A percentile compares a stretch with the other conserved stretches of the same genome.
phyloP scores from a whole-genome alignment of 306 rosid genomes.

The Arachis stenosperma region DNA sequence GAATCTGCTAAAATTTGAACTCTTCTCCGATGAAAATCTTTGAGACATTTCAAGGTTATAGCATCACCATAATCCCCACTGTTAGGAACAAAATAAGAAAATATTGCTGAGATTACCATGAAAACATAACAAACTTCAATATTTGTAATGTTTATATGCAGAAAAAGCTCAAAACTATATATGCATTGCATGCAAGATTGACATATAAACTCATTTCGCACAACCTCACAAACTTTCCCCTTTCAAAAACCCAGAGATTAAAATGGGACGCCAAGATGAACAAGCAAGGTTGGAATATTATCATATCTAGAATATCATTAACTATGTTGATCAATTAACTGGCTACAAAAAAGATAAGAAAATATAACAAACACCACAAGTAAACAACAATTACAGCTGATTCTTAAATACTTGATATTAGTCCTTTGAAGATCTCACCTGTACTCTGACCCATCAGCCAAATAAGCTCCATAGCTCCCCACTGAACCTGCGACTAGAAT shows the following conservation, averaged over 20 bases:
- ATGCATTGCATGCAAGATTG: conserved; percentile 15
- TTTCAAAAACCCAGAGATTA: neutral
- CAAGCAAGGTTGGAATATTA: neutral
- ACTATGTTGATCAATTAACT: neutral
- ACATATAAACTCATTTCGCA: conserved; percentile 13
- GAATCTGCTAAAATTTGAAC: conserved; percentile 63
- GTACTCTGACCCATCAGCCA: conserved; percentile 71
- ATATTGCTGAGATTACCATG: conserved; percentile 13
- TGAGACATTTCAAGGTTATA: conserved; percentile 43
- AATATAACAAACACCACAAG: conserved; percentile 21
- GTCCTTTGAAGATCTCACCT: conserved; percentile 42
- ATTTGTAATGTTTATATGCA: neutral
- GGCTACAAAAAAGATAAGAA: conserved; percentile 15
- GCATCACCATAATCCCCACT: conserved; percentile 62
- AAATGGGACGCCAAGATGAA: conserved; percentile 25
- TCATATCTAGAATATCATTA: conserved; percentile 18
- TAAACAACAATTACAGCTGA: conserved; percentile 18
- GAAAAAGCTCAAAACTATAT: conserved; percentile 12
- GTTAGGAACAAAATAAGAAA: conserved; percentile 35
- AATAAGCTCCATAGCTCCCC: conserved; percentile 70
- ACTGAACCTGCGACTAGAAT: conserved; percentile 58
- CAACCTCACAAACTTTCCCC: conserved; percentile 4
- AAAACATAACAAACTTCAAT: conserved; percentile 20
- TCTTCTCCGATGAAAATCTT: conserved; percentile 63
- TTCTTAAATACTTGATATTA: conserved; percentile 20